Evolutionary conservation across 768 basidiomycete species (phyloP), one percentile per base, ranked within the genome.

Genomic region (Pisolithus orientalis): DNA sequence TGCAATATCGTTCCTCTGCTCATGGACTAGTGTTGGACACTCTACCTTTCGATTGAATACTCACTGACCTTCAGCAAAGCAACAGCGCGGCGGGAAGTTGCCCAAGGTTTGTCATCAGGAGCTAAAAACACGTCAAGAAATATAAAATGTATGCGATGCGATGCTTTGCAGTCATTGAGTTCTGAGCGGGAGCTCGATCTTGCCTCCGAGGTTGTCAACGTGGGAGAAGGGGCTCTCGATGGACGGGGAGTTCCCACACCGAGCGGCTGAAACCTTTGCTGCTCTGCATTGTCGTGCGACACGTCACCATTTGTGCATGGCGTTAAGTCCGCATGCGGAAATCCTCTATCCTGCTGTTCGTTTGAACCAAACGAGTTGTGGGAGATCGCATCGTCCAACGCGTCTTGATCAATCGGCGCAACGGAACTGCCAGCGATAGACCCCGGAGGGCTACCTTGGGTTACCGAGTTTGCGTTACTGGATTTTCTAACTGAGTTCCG

Each of bases 11-110:
- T 68, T 66, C 51, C 62, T 64, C 77, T 80, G 58, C 27, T 44
- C 44, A 50, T 54, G 25, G 14, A 24, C 31, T 3, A n/a, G 16
- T 17, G 51, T 44, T 63, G 49, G 50, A 44, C 48, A 25, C 2
- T 16, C 45, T 29, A 55, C 42, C 24, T 3, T 50, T 28, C 16
- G 6, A 66, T 1, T 11, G 44, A 4, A 50, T 37, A 0, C 13
- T 27, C 40, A 49, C 82, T 68, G 52, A 80, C 82, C 39, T 72
- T 68, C 42, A 80, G 68, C 55, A 80, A 77, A 54, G 77, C 71
- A 11, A 83, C 68, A 53, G 70, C 72, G 52, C 65, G 74, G 53
- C 67, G 70, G 50, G 27, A 64, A 3, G 78, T 84, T 39, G 60
- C 59, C 21, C 69, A 66, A 7, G 73, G 61, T 45, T 76, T 69